phyloP scores from a whole-genome alignment of 345 rosid species.

The Boechera retrofracta region DNA sequence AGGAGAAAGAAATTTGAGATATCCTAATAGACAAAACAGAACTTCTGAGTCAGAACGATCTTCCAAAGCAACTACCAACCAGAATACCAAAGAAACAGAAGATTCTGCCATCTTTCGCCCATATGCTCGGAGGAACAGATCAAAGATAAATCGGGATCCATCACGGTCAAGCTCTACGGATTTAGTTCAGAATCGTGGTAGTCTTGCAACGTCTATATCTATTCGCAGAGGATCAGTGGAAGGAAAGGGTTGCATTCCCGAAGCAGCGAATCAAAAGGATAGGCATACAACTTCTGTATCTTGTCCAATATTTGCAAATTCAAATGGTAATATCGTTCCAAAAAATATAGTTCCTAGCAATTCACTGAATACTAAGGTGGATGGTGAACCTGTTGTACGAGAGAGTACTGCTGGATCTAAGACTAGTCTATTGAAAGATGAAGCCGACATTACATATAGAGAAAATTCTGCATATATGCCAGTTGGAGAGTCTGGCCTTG shows the following conservation, averaged over 20 bases:
- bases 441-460: conserved; percentile 49
- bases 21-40: conserved; percentile 60
- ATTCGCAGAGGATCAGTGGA: conserved; percentile 63
- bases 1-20: conserved; percentile 54
- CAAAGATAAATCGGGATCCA: conserved; percentile 81
- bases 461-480: conserved; percentile 47
- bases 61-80: conserved; percentile 65
- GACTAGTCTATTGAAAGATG: conserved; percentile 48
- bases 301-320: conserved; percentile 51
- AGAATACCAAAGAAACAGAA: conserved; percentile 83
- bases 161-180: conserved; percentile 82
- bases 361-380: conserved; percentile 54
- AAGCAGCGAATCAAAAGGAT: conserved; percentile 65
- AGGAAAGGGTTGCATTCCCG: conserved; percentile 58
- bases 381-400: conserved; percentile 52
- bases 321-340: conserved; percentile 64
- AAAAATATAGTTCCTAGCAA: conserved; percentile 53
- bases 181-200: conserved; percentile 69
- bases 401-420: conserved; percentile 47
- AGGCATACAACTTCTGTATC: conserved; percentile 55
- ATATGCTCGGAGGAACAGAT: conserved; percentile 95
- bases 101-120: conserved; percentile 98
- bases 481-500: conserved; percentile 50
- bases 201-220: conserved; percentile 66
- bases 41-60: conserved; percentile 69